A percentile compares a stretch with the other conserved stretches of the same genome.
phyloP scores from a whole-genome alignment of 2,329 filamentous ascomycete species.

The Aspergillus puulaauensis region DNA sequence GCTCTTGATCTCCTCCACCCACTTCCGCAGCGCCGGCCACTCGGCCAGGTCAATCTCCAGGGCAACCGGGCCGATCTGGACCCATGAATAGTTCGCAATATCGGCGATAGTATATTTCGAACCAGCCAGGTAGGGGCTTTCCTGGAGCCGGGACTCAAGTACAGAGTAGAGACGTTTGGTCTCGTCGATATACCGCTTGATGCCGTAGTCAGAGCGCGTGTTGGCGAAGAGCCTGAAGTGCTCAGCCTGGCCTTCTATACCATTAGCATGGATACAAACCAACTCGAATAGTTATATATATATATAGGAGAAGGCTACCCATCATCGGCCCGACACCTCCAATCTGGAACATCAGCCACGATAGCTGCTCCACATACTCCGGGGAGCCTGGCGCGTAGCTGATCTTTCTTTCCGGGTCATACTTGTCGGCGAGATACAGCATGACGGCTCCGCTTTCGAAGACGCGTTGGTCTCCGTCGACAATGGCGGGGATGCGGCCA shows the following conservation, averaged over 20 bases:
- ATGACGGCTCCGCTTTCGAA: conserved; percentile 50
- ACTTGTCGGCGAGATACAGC: conserved; percentile 46
- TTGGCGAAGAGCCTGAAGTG: conserved; percentile 48
- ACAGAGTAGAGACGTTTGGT: conserved; percentile 50
- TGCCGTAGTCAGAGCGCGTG: conserved; percentile 45
- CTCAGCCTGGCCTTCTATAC: conserved; percentile 43
- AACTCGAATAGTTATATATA: background rate
- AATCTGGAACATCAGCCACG: conserved; percentile 50
- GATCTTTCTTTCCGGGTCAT: conserved; percentile 44
- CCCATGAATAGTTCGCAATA: conserved; percentile 48
- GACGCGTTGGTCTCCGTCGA: conserved; percentile 40
- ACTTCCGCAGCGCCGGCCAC: conserved; percentile 33
- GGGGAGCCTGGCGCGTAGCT: conserved; percentile 43
- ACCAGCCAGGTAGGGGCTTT: conserved; percentile 47
- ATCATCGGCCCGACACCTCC: conserved; percentile 43
- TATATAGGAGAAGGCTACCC: conserved; percentile 19
- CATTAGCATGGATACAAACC: background rate
- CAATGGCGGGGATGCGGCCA: conserved; percentile 49
- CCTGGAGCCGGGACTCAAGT: conserved; percentile 43
- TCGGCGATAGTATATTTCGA: conserved; percentile 50
- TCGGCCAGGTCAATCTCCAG: conserved; percentile 32
- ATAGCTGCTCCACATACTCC: conserved; percentile 46
- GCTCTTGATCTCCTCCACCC: conserved; percentile 28
- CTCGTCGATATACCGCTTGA: conserved; percentile 50
- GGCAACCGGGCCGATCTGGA: conserved; percentile 22